Evolutionary conservation across 2,329 filamentous ascomycete species (phyloP).

Genomic region (Calonectria pseudoreteaudii): DNA sequence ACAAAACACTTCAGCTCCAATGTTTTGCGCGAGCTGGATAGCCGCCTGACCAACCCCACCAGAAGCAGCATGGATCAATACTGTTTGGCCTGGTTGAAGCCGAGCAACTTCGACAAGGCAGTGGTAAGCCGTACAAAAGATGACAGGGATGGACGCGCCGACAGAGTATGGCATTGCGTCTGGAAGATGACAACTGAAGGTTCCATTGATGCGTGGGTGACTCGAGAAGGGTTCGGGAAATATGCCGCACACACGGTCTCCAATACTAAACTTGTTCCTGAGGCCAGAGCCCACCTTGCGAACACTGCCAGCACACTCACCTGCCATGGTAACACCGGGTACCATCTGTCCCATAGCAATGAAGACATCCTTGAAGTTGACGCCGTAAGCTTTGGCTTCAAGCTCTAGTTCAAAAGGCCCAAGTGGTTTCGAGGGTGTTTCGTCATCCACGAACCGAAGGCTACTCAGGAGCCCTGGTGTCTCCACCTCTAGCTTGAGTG

Average conservation of each 20-base stretch:
- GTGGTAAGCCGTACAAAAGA: conserved; percentile 36
- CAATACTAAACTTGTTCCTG: conserved; percentile 39
- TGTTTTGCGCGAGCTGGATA: conserved; percentile 41
- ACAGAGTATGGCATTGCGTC: conserved; percentile 40
- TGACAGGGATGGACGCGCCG: conserved; percentile 41
- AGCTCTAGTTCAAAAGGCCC: conserved; percentile 9
- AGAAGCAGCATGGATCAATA: conserved; percentile 49
- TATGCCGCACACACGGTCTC: conserved; percentile 41
- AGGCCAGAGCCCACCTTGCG: conserved; percentile 45
- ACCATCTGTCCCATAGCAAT: conserved; percentile 49
- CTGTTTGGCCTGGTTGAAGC: conserved; percentile 48
- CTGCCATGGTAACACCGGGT: conserved; percentile 43
- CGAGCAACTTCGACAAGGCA: conserved; percentile 36
- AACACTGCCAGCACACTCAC: conserved; percentile 49
- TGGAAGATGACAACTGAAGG: conserved; percentile 28
- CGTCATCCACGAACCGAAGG: conserved; percentile 27
- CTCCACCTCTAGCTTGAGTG: conserved; percentile 27
- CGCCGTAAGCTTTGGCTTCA: conserved; percentile 27
- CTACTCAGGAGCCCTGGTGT: conserved; percentile 27
- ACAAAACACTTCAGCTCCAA: conserved; percentile 44
- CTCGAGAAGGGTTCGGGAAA: conserved; percentile 32
- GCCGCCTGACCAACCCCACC: conserved; percentile 49
- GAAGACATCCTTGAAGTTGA: conserved; percentile 53
- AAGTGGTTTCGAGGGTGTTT: conserved; percentile 13
- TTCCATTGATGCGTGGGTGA: conserved; percentile 24